Evolutionary conservation across 2,329 filamentous ascomycete species (phyloP), one percentile per base, ranked within the genome.

Genomic region (Mariannaea elegans): DNA sequence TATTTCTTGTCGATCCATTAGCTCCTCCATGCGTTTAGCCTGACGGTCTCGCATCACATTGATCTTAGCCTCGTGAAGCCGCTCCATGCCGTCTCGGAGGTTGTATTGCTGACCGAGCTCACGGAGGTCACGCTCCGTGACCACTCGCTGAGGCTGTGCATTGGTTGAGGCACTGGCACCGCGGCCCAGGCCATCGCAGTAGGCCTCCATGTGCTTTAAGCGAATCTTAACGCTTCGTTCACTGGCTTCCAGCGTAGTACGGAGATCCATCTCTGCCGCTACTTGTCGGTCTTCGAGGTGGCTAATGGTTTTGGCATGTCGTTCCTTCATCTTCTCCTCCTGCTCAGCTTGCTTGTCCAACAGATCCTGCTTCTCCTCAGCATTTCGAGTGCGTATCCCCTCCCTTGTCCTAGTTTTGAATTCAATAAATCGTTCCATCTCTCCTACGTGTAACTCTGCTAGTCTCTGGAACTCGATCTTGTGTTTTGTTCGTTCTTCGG

Each of bases 1-100:
- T 1, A 71, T 71, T 59, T 83, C 81, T 65, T 89, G 87, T 21
- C 82, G 78, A 36, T 82, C 78, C 2, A 84, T 72, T 4, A 89
- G 77, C 61, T 87, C 83, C 66, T 88, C 86, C 78, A 88, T 83
- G 27, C 83, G 79, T 69, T 87, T 87, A 1, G 84, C 80, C 70
- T 89, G 87, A 39, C 84, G 82, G 60, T 89, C 87, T n/a, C 87
- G 80, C 78, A 89, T 81, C 23, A 89, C 86, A 65, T 88, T 88
- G 71, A 89, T 87, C 69, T 84, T 85, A 36, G 83, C 79, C 66
- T 86, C 80, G 62, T 89, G 85, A 3, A 86, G 76, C 34, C 84
- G 81, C 60, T 84, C 82, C 79, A 89, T 83, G 62, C 83, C 82
- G 67, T 87, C 86, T 34, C 85, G 81, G 12, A 87, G 68, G 62